Conservation (phyloP, 2,329 filamentous ascomycete genomes). For the Zasmidium citrigriseum region DNA sequence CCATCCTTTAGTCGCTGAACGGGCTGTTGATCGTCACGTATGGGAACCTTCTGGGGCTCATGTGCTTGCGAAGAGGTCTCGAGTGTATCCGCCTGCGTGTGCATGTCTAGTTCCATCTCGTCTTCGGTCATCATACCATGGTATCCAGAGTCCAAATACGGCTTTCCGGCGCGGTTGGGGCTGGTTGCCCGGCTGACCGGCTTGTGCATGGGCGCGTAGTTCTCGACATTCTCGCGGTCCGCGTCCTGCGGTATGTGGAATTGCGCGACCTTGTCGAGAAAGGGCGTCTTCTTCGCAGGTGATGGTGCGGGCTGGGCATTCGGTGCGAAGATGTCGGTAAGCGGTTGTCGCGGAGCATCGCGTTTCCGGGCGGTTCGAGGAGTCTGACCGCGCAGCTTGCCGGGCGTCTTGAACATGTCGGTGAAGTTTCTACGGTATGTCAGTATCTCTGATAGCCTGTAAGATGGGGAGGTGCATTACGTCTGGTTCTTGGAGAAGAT, state of each 20-base stretch:
- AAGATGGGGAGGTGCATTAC: constrained; percentile 52
- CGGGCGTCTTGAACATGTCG: constrained; percentile 94
- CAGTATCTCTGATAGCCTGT: constrained; percentile 27
- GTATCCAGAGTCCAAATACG: constrained; percentile 66
- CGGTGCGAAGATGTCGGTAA: constrained; percentile 51
- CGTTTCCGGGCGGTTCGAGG: constrained; percentile 69
- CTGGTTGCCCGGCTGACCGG: constrained; percentile 34
- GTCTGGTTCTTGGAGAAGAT: constrained; percentile 85
- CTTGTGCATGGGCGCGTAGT: constrained; percentile 29
- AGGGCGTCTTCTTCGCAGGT: constrained; percentile 54
- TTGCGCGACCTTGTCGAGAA: constrained; percentile 57
- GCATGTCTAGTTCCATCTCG: constrained; percentile 44
- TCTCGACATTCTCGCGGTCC: too few species aligned
- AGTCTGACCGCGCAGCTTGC: constrained; percentile 79
- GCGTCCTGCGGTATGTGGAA: constrained; percentile 64
- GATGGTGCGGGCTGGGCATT: constrained; percentile 51
- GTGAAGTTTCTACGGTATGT: constrained; percentile 71
- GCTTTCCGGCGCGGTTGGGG: constrained; percentile 35
- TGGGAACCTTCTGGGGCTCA: constrained; percentile 22
- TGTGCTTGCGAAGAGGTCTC: constrained; percentile 16
- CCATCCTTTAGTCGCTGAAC: constrained; percentile 30
- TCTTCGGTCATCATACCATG: constrained; percentile 63
- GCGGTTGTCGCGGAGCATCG: constrained; percentile 56
- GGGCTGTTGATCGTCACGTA: constrained; percentile 29
- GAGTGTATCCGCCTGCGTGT: constrained; percentile 20